These are phyloP conservation scores for Podaxis sp. DNA, from an alignment of 768 basidiomycete genomes.

Conservation along the genomic window DNA sequence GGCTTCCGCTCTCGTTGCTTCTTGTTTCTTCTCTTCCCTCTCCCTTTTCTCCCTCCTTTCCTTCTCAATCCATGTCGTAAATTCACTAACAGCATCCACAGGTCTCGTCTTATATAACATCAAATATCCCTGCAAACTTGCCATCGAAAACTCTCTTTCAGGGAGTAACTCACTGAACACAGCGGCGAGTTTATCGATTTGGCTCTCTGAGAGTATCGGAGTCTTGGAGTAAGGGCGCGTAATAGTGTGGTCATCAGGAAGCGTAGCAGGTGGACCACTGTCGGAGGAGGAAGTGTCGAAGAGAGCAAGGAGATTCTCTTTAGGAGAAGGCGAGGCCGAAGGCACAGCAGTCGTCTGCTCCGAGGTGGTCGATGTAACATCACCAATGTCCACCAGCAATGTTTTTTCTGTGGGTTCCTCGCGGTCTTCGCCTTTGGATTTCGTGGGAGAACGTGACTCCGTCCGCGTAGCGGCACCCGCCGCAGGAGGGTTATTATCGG, in stretches of 20 bases:
- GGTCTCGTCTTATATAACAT: conserved; percentile 67
- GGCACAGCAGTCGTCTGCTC: neutral
- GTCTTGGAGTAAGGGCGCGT: conserved; percentile 28
- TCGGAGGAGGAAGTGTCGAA: neutral
- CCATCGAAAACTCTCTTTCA: conserved; percentile 45
- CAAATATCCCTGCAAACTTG: conserved; percentile 52
- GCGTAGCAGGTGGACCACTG: no score
- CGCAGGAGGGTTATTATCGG: conserved; percentile 21
- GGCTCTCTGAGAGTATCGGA: conserved; percentile 34
- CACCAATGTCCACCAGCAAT: neutral
- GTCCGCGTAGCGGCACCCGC: conserved; percentile 19
- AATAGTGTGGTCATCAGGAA: conserved; percentile 7
- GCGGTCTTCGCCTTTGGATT: conserved; percentile 2
- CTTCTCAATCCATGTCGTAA: conserved; percentile 45
- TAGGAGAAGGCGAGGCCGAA: neutral
- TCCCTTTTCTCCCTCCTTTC: conserved; percentile 24
- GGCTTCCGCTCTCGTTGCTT: neutral
- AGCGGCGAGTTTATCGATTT: conserved; percentile 44
- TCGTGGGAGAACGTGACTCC: neutral
- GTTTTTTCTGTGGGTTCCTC: neutral
- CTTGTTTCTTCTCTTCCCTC: neutral
- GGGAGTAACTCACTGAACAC: conserved; percentile 52
- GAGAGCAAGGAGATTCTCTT: neutral
- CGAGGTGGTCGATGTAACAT: neutral
- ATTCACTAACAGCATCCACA: conserved; percentile 44